Evolutionary conservation across 805 yeast genomes (phyloP).

Genomic region (Candida boleticola): DNA sequence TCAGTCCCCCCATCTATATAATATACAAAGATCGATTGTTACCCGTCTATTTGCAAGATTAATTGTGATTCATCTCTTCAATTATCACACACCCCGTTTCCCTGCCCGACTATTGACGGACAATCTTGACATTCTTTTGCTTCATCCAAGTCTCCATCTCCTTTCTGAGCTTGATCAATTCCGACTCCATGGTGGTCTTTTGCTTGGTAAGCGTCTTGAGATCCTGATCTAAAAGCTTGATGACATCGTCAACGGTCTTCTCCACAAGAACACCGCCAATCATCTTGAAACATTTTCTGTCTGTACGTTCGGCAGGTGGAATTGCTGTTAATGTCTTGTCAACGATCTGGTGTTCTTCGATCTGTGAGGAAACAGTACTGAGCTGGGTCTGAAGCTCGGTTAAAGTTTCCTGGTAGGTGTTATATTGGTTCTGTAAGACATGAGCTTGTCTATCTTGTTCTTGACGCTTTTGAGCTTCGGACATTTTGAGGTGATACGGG

Average conservation of each 20-base stretch:
- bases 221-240: slow-evolving; percentile 25
- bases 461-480: slow-evolving; percentile 14
- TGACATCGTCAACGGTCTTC: slow-evolving; percentile 74
- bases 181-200: slow-evolving; percentile 23
- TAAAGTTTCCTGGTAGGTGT: slow-evolving; percentile 36
- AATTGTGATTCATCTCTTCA: too few relatives aligned
- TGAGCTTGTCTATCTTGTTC: slow-evolving; percentile 32
- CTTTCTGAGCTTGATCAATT: slow-evolving; percentile 24
- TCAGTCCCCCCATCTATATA: too few relatives aligned
- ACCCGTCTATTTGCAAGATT: too few relatives aligned
- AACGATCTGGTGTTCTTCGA: slow-evolving; percentile 41
- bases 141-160: slow-evolving; percentile 41
- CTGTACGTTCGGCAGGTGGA: slow-evolving; percentile 33
- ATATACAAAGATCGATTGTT: too few relatives aligned
- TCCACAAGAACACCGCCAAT: slow-evolving; percentile 90
- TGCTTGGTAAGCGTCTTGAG: slow-evolving; percentile 20
- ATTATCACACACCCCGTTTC: too few relatives aligned
- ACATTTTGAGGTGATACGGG: slow-evolving; percentile 5
- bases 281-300: slow-evolving; percentile 87
- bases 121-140: slow-evolving; percentile 40
- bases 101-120: slow-evolving; percentile 23
- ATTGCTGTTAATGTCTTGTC: slow-evolving; percentile 38
- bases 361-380: slow-evolving; percentile 31
- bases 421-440: slow-evolving; percentile 40
- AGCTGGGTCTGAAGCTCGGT: slow-evolving; percentile 38